These are phyloP conservation scores for Sapria himalayana DNA, from an alignment of 345 rosid genomes.

Conservation along the genomic window DNA sequence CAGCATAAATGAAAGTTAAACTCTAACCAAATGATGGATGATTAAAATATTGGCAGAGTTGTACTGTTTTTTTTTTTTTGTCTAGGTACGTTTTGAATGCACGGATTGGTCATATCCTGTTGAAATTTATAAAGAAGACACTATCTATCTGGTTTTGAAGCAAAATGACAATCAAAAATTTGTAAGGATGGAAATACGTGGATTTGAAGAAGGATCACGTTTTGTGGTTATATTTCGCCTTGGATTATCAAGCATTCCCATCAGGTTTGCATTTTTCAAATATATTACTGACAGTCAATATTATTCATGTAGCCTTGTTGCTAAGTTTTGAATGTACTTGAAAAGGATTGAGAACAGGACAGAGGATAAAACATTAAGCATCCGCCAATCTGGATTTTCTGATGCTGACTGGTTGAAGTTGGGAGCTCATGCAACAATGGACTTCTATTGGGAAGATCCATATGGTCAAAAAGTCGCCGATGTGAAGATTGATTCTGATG, in stretches of 20 bases:
- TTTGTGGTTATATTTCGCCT: constrained; percentile 75
- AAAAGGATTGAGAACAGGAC: constrained; percentile 85
- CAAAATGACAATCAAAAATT: constrained; percentile 30
- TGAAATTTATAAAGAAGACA: constrained; percentile 68
- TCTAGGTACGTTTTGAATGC: constrained; percentile 52
- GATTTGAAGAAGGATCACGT: constrained; percentile 97
- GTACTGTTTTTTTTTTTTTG: constrained; percentile 2
- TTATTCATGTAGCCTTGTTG: constrained; percentile 5
- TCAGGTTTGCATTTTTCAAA: constrained; percentile 31
- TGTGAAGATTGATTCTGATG: constrained; percentile 29
- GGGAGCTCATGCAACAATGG: constrained; percentile 49
- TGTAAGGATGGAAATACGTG: constrained; percentile 72
- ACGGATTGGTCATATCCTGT: constrained; percentile 92
- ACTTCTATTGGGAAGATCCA: constrained; percentile 89
- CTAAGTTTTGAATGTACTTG: constrained; percentile 7
- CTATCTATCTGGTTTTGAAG: constrained; percentile 61
- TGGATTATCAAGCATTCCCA: constrained; percentile 65
- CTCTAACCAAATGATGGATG: too few species aligned
- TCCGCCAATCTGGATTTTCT: constrained; percentile 79
- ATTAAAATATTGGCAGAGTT: too few species aligned
- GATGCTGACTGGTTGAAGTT: constrained; percentile 57
- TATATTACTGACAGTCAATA: background rate
- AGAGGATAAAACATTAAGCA: constrained; percentile 26
- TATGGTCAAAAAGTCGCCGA: constrained; percentile 71
- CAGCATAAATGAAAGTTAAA: too few species aligned